Conservation (phyloP, 495 filamentous ascomycete genomes). For the Xylaria bambusicola region DNA sequence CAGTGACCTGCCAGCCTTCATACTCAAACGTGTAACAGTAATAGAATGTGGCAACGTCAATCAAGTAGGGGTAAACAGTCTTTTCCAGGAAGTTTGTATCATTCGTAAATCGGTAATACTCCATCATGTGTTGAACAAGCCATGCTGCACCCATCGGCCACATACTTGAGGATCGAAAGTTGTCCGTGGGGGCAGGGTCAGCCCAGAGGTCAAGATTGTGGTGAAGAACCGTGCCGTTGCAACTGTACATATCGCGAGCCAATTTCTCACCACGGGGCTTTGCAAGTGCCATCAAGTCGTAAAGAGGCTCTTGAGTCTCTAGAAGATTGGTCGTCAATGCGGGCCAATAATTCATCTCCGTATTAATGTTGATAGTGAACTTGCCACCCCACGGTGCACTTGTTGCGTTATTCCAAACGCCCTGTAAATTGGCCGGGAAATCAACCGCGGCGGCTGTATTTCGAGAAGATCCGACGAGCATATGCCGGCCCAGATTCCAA, state of each 20-base stretch:
- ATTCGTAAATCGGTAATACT: conserved; percentile 46
- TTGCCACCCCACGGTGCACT: conserved; percentile 55
- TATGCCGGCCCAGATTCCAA: conserved; percentile 49
- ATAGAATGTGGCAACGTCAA: not conserved
- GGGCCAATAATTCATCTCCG: conserved; percentile 64
- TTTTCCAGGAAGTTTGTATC: conserved; percentile 36
- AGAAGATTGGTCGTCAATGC: conserved; percentile 46
- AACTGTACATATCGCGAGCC: conserved; percentile 53
- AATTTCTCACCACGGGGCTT: conserved; percentile 36
- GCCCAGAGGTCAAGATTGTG: conserved; percentile 55
- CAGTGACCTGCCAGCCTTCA: not conserved
- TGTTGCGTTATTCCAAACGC: conserved; percentile 57
- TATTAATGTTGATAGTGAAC: conserved; percentile 62
- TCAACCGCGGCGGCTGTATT: too few relatives aligned
- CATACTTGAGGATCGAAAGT: conserved; percentile 46
- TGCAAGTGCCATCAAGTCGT: not conserved
- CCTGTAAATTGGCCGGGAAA: conserved; percentile 60
- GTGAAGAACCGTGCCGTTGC: conserved; percentile 49
- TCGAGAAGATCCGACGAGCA: conserved; percentile 47
- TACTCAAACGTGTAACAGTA: not conserved
- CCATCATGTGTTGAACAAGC: conserved; percentile 49
- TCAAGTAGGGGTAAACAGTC: conserved; percentile 29
- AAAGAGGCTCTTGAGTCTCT: conserved; percentile 25
- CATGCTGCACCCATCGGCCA: conserved; percentile 54
- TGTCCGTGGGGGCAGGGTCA: conserved; percentile 49